phyloP scores from a whole-genome alignment of 2,329 filamentous ascomycete genomes.

The Penicillium hordei region DNA sequence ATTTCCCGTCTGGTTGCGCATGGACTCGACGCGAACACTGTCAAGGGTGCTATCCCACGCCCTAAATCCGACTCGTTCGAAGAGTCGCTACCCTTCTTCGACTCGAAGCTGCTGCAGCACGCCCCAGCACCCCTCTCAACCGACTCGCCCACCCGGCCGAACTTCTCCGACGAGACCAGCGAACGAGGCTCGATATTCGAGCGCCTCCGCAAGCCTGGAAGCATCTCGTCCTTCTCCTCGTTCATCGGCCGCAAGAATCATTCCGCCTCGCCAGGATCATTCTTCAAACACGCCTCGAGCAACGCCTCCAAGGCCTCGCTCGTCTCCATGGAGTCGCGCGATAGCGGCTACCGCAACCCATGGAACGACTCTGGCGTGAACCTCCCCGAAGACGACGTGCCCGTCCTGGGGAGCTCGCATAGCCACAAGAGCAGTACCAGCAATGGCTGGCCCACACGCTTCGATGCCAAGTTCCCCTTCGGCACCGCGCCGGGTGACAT shows the following conservation, averaged over 20 bases:
- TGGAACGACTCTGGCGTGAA: constrained; percentile 99
- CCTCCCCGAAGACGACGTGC: constrained; percentile 77
- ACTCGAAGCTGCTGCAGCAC: constrained; percentile 93
- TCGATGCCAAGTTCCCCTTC: constrained; percentile 66
- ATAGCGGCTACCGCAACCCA: constrained; percentile 92
- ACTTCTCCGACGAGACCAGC: constrained; percentile 76
- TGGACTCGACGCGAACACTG: constrained; percentile 80
- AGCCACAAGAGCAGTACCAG: constrained; percentile 65
- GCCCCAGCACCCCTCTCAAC: constrained; percentile 76
- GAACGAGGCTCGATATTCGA: constrained; percentile 85
- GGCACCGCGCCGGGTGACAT: constrained; percentile 68
- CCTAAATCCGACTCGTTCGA: constrained; percentile 99
- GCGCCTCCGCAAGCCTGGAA: constrained; percentile 88
- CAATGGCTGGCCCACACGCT: constrained; percentile 53
- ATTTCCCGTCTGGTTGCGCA: constrained; percentile 81
- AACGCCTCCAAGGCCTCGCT: constrained; percentile 93
- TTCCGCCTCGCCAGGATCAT: constrained; percentile 76
- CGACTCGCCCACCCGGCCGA: constrained; percentile 84
- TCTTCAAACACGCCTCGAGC: constrained; percentile 88
- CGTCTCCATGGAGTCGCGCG: constrained; percentile 91
- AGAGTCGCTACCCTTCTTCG: constrained; percentile 93
- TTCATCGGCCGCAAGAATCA: constrained; percentile 96
- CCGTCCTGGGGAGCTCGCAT: constrained; percentile 53
- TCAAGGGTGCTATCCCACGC: constrained; percentile 94
- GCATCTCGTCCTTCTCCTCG: constrained; percentile 92